Conservation (phyloP, 2,329 filamentous ascomycete species). For the Mycocentrospora acerina region DNA sequence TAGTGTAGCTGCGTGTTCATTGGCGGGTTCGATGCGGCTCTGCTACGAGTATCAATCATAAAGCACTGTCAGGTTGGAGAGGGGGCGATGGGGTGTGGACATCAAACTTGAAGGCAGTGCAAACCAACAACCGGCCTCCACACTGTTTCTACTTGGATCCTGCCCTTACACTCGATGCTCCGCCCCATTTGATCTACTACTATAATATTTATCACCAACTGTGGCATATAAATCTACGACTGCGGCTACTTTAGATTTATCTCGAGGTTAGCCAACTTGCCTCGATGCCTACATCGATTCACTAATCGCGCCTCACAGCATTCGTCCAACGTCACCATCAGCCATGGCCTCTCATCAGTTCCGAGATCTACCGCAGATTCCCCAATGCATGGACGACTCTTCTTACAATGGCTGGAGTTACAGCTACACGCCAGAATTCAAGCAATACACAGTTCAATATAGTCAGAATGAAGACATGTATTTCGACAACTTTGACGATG, state of each 20-base stretch:
- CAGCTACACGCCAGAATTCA: conserved; percentile 13
- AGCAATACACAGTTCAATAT: conserved; percentile 14
- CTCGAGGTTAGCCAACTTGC: background rate
- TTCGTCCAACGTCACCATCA: background rate
- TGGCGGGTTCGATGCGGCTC: conserved; percentile 35
- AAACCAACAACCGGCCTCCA: conserved; percentile 18
- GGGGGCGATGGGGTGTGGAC: conserved; percentile 20
- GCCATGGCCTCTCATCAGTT: conserved; percentile 27
- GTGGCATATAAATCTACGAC: conserved; percentile 8
- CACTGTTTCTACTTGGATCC: conserved; percentile 24
- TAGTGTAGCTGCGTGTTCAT: conserved; percentile 12
- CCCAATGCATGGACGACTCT: conserved; percentile 23
- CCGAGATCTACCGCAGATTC: conserved; percentile 34
- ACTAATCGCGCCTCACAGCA: background rate
- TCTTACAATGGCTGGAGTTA: conserved; percentile 14
- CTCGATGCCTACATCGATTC: too few species aligned
- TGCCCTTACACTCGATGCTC: conserved; percentile 20
- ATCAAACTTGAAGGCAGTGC: conserved; percentile 32
- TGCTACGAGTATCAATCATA: conserved; percentile 33
- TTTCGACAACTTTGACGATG: conserved; percentile 18
- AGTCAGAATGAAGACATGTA: conserved; percentile 18
- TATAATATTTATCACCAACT: conserved; percentile 10
- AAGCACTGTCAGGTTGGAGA: conserved; percentile 22
- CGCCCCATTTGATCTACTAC: conserved; percentile 27
- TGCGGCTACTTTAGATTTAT: conserved; percentile 1